A percentile compares a stretch with the other conserved stretches of the same genome.
These are phyloP conservation scores for Candida pseudocylindracea DNA, from an alignment of 1,139 yeast species.

Conservation along the genomic window DNA sequence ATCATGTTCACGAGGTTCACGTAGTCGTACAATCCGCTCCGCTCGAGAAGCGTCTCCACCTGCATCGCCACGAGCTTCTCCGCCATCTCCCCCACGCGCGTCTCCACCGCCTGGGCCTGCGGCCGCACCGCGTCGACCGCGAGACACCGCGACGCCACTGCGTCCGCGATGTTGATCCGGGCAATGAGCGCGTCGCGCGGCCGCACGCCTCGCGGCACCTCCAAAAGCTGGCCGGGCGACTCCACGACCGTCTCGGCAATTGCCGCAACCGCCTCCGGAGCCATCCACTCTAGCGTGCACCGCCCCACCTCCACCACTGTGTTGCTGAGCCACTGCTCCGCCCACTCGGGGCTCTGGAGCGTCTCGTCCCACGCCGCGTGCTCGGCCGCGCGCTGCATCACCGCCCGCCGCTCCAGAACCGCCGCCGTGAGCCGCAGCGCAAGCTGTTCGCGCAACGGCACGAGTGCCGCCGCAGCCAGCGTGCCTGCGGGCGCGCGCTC, in stretches of 20 bases:
- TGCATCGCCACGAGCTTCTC: constrained; percentile 47
- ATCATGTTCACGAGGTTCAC: too few relatives aligned
- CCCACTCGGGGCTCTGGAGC: constrained; percentile 10
- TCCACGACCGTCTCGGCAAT: constrained; percentile 15
- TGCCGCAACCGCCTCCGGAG: constrained; percentile 3
- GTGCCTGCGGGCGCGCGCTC: constrained; percentile 17
- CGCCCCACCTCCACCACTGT: constrained; percentile 12
- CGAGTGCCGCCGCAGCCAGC: constrained; percentile 5
- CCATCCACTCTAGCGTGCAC: constrained; percentile 6
- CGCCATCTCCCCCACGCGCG: constrained; percentile 36
- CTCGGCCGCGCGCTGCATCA: constrained; percentile 17
- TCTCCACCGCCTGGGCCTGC: constrained; percentile 16
- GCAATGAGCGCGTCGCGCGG: constrained; percentile 20
- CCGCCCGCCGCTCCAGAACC: constrained; percentile 16
- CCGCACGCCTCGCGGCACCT: constrained; percentile 26
- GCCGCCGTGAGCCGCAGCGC: constrained; percentile 19
- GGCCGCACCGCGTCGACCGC: constrained; percentile 19
- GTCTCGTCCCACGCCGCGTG: constrained; percentile 13
- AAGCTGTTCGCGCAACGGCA: constrained; percentile 9
- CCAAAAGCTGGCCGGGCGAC: constrained; percentile 57
- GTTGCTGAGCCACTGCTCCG: constrained; percentile 26
- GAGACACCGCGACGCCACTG: constrained; percentile 16
- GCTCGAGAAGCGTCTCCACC: background rate
- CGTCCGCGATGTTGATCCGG: constrained; percentile 13
- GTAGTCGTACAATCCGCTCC: too few relatives aligned